A percentile compares a stretch with the other conserved stretches of the same genome.
Conservation (phyloP, 2,329 filamentous ascomycete genomes). For the Colletotrichum acutatum region DNA sequence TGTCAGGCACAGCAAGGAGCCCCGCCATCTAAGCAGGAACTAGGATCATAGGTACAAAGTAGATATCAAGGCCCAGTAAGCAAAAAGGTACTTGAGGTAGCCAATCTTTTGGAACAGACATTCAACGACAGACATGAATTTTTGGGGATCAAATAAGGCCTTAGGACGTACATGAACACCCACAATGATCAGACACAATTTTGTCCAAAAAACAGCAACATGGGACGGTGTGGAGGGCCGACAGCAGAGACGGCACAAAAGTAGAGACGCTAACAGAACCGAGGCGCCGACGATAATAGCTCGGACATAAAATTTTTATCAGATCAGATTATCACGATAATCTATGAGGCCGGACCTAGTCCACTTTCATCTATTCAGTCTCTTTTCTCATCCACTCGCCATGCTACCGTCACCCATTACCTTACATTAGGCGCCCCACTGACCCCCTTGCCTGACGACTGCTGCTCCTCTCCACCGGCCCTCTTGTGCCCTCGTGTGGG, state of each 20-base stretch:
- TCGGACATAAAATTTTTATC: slow-evolving; percentile 30
- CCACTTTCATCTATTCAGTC: slow-evolving; percentile 17
- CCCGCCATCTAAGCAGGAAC: slow-evolving; percentile 6
- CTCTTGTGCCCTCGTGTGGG: slow-evolving; percentile 48
- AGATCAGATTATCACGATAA: slow-evolving; percentile 35
- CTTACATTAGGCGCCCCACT: slow-evolving; percentile 29
- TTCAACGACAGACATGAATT: not conserved
- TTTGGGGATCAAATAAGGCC: not conserved
- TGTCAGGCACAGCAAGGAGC: slow-evolving; percentile 18
- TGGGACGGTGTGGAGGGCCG: not conserved
- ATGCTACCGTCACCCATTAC: slow-evolving; percentile 29
- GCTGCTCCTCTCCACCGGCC: slow-evolving; percentile 40
- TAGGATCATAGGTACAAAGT: not conserved
- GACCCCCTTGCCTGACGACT: slow-evolving; percentile 27
- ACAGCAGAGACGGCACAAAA: not conserved
- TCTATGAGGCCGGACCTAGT: slow-evolving; percentile 19
- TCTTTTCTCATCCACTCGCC: slow-evolving; percentile 20
- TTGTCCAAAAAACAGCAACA: not conserved
- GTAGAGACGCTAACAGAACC: slow-evolving; percentile 15
- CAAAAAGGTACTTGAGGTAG: not conserved
- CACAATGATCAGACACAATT: not conserved
- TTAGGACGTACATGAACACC: too few relatives aligned
- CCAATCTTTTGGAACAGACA: not conserved
- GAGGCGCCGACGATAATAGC: slow-evolving; percentile 23
- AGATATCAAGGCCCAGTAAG: too few relatives aligned